Evolutionary conservation across 352 stramenopile genomes (phyloP).

Genomic region (Globisporangium carolinianum): DNA sequence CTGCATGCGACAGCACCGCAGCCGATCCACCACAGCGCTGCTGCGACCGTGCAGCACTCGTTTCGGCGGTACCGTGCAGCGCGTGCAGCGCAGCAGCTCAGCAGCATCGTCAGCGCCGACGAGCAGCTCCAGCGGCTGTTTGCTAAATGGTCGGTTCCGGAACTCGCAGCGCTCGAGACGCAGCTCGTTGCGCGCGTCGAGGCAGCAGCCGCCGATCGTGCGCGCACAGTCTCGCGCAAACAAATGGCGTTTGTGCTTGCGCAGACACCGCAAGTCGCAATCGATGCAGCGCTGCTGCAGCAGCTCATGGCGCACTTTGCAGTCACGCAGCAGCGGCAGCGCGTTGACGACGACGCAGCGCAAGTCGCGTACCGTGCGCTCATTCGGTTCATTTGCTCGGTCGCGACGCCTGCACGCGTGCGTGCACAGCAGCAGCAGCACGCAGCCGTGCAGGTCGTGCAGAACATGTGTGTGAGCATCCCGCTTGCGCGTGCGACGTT

Average conservation of each 20-base stretch:
- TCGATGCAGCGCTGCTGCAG: constrained; percentile 30
- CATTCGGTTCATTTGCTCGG: constrained; percentile 39
- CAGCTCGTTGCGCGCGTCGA: not conserved
- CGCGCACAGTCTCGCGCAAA: constrained; percentile 29
- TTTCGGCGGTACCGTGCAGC: constrained; percentile 30
- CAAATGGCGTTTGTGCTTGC: constrained; percentile 49
- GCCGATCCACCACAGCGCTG: constrained; percentile 36
- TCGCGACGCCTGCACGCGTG: constrained; percentile 25
- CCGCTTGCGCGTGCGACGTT: constrained; percentile 31
- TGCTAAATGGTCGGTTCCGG: constrained; percentile 28
- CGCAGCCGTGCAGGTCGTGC: constrained; percentile 21
- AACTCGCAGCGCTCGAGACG: constrained; percentile 30
- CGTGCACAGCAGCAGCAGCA: constrained; percentile 17
- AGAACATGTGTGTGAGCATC: constrained; percentile 22
- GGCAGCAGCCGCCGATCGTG: not conserved
- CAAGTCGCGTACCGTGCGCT: constrained; percentile 29
- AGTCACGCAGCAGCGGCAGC: constrained; percentile 21
- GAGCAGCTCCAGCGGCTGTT: constrained; percentile 29
- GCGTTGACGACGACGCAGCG: constrained; percentile 38
- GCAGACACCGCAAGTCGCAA: constrained; percentile 31
- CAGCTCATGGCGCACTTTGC: constrained; percentile 42
- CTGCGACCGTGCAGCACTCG: constrained; percentile 29
- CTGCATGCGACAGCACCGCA: constrained; percentile 15
- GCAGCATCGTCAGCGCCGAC: constrained; percentile 28
- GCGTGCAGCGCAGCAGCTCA: not conserved